These are phyloP conservation scores for Yamadazyma membranifaciens DNA, from an alignment of 1,139 yeast species.

Conservation along the genomic window DNA sequence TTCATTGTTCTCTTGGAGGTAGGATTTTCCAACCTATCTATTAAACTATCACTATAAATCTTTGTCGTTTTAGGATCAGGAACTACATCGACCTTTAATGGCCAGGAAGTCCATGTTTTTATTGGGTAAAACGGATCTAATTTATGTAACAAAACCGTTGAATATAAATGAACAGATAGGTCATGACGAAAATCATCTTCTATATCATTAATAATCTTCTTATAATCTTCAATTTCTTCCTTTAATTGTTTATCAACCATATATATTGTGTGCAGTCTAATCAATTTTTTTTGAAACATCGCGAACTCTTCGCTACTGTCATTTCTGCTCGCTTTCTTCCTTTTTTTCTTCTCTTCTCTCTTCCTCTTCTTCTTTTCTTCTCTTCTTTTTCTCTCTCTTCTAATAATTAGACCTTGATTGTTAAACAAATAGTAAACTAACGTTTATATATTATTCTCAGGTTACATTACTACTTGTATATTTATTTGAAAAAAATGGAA, in stretches of 20 bases:
- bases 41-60: conserved; percentile 10
- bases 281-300: neutral
- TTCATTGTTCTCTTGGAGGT: neutral
- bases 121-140: conserved; percentile 39
- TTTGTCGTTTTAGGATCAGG: conserved; percentile 33
- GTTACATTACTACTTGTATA: neutral
- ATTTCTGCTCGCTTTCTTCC: conserved; percentile 7
- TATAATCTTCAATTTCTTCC: conserved; percentile 8
- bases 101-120: conserved; percentile 48
- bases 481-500: conserved; percentile 17
- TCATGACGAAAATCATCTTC: conserved; percentile 48
- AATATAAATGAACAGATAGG: conserved; percentile 52
- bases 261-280: conserved; percentile 1
- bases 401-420: neutral
- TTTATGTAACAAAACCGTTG: conserved; percentile 39
- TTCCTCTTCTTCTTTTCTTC: conserved; percentile 4
- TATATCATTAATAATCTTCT: conserved; percentile 30
- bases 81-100: conserved; percentile 28
- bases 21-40: neutral
- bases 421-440: no score
- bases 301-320: conserved; percentile 1
- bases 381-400: conserved; percentile 4
- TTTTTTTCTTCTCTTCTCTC: neutral
- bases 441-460: no score
- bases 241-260: neutral